phyloP scores from a whole-genome alignment of 2,329 filamentous ascomycete genomes.

The Phoma sp. region DNA sequence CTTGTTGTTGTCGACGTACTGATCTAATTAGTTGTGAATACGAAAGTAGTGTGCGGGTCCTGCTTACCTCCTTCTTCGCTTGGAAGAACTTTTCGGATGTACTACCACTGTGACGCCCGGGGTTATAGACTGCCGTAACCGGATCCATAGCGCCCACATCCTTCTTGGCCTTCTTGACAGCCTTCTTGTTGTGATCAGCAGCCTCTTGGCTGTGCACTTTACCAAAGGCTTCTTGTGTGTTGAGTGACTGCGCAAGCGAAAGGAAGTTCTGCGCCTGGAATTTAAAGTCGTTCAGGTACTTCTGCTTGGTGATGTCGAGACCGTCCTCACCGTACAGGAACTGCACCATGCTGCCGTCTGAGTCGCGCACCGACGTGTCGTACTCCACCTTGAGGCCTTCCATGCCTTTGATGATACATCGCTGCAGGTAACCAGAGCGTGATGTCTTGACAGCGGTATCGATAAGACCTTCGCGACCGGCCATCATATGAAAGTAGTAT shows the following conservation, averaged over 20 bases:
- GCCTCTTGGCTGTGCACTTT: slow-evolving; percentile 71
- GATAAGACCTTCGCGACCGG: slow-evolving; percentile 95
- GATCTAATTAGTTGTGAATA: slow-evolving; percentile 19
- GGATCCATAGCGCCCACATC: slow-evolving; percentile 75
- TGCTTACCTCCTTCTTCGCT: slow-evolving; percentile 65
- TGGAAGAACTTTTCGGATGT: slow-evolving; percentile 87
- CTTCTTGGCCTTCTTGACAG: slow-evolving; percentile 81
- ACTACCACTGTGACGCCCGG: slow-evolving; percentile 79
- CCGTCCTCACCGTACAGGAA: slow-evolving; percentile 98
- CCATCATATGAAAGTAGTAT: slow-evolving; percentile 99
- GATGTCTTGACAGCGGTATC: slow-evolving; percentile 99
- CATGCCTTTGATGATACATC: slow-evolving; percentile 98
- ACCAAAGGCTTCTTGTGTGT: slow-evolving; percentile 64
- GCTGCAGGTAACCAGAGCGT: slow-evolving; percentile 92
- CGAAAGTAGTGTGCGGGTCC: not conserved
- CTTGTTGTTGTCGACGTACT: slow-evolving; percentile 80
- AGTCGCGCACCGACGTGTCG: slow-evolving; percentile 90
- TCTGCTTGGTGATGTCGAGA: slow-evolving; percentile 91
- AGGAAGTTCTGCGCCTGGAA: slow-evolving; percentile 87
- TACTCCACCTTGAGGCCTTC: slow-evolving; percentile 92
- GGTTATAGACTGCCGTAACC: slow-evolving; percentile 73
- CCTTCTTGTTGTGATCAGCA: slow-evolving; percentile 65
- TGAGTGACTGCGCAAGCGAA: slow-evolving; percentile 79
- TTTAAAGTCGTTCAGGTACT: slow-evolving; percentile 86
- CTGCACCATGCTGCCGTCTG: slow-evolving; percentile 91